These are phyloP conservation scores for Ceriops decandra DNA, from an alignment of 345 rosid species.

Conservation along the genomic window DNA sequence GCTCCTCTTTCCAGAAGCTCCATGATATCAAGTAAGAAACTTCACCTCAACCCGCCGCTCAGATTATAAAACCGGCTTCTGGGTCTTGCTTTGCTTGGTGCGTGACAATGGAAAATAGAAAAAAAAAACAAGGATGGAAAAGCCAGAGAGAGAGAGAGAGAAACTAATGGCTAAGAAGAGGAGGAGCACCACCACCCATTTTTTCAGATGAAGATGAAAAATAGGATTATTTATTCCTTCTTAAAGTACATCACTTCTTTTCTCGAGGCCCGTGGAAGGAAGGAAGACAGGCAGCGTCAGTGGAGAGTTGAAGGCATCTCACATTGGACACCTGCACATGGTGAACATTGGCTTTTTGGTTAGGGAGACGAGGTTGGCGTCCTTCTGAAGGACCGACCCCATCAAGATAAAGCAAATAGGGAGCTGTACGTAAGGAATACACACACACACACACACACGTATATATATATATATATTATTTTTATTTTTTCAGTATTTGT, in stretches of 20 bases:
- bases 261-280: constrained; percentile 10
- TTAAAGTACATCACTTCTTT: not conserved
- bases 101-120: not conserved
- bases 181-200: not conserved
- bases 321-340: constrained; percentile 20
- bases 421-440: not conserved
- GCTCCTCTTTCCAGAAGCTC: constrained; percentile 20
- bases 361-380: constrained; percentile 4
- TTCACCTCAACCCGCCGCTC: not conserved
- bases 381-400: constrained; percentile 11
- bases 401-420: not conserved
- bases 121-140: not conserved
- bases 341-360: constrained; percentile 7
- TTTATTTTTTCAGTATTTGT: too few species aligned
- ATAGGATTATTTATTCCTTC: not conserved
- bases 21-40: not conserved
- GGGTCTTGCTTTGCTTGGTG: not conserved
- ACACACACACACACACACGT: too few species aligned
- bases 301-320: constrained; percentile 16
- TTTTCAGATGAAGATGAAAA: not conserved
- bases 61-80: constrained; percentile 13
- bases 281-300: not conserved
- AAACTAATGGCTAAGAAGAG: constrained; percentile 5
- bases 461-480: too few species aligned
- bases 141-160: too few species aligned